phyloP scores from a whole-genome alignment of 148 eudicot genomes.

The Amaranthus palmeri region DNA sequence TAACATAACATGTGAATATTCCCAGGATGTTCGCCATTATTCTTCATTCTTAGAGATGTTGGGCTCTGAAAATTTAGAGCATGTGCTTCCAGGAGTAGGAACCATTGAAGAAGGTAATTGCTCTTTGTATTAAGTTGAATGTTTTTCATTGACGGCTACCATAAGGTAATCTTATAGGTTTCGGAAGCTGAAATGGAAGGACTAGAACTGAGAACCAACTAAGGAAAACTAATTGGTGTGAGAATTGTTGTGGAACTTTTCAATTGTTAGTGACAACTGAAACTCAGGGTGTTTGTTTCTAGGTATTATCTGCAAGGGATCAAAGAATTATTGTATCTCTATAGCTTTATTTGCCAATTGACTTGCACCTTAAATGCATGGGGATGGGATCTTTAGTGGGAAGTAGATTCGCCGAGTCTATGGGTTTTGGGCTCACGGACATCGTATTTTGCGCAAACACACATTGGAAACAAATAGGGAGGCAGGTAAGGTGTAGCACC shows the following conservation, averaged over 20 bases:
- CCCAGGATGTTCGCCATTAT: constrained; percentile 58
- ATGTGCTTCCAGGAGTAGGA: constrained; percentile 73
- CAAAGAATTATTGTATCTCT: no score
- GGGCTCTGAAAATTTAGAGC: constrained; percentile 53
- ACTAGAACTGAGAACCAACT: background rate
- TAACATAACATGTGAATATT: constrained; percentile 7
- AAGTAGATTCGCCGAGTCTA: no score
- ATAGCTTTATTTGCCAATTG: no score
- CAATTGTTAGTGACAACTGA: background rate
- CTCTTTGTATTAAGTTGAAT: background rate
- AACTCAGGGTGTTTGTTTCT: background rate
- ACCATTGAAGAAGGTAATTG: constrained; percentile 66
- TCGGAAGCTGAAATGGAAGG: background rate
- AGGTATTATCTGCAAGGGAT: background rate
- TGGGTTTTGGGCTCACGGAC: no score
- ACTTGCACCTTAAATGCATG: no score
- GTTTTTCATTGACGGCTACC: background rate
- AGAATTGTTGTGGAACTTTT: background rate
- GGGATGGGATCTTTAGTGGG: no score
- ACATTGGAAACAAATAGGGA: no score
- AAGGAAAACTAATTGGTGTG: background rate
- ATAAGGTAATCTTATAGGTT: background rate
- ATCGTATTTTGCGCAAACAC: no score
- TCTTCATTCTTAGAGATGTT: constrained; percentile 76
- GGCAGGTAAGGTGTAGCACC: no score